Conservation (phyloP, 257 asterid genomes). For the Hygrophila difformis region DNA sequence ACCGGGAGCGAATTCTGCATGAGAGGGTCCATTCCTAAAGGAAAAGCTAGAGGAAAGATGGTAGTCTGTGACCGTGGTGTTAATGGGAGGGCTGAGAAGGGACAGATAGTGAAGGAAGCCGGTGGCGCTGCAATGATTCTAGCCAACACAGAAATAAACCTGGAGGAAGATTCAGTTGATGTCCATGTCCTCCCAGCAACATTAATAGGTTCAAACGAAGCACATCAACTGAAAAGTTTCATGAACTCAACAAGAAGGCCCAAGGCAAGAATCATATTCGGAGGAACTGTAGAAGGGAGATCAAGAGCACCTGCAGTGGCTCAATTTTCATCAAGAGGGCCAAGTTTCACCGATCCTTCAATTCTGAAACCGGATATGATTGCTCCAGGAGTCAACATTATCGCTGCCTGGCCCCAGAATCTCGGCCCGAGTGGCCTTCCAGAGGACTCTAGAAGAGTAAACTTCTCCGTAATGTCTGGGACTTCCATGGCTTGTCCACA, state of each 20-base stretch:
- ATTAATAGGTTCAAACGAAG: conserved; percentile 56
- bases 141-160: conserved; percentile 58
- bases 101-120: conserved; percentile 69
- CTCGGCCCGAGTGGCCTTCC: conserved; percentile 85
- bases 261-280: conserved; percentile 57
- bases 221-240: conserved; percentile 38
- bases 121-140: conserved; percentile 82
- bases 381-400: conserved; percentile 89
- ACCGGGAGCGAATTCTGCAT: conserved; percentile 62
- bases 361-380: conserved; percentile 81
- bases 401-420: conserved; percentile 93
- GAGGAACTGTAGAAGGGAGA: conserved; percentile 57
- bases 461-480: conserved; percentile 90
- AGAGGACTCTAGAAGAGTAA: conserved; percentile 76
- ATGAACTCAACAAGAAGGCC: conserved; percentile 50
- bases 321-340: conserved; percentile 85
- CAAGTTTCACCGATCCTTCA: conserved; percentile 73
- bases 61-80: conserved; percentile 82
- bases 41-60: conserved; percentile 54
- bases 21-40: conserved; percentile 61
- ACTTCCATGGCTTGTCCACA: conserved; percentile 98
- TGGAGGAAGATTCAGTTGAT: conserved; percentile 84
- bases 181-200: conserved; percentile 83
- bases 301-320: conserved; percentile 83
- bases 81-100: conserved; percentile 87